phyloP scores from a whole-genome alignment of 495 filamentous ascomycete species.

The Poronia punctata region DNA sequence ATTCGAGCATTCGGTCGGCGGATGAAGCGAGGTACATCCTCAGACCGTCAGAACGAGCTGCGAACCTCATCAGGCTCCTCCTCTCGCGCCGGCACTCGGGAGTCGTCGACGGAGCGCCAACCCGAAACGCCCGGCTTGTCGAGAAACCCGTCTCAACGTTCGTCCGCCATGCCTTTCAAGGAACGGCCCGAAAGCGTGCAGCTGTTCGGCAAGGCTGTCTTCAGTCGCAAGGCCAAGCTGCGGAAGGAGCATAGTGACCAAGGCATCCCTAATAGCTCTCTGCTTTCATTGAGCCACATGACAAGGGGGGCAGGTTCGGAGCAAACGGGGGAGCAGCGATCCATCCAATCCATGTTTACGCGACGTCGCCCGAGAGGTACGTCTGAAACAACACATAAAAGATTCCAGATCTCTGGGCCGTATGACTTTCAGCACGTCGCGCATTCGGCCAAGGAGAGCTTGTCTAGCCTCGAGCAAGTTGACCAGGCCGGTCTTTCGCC shows the following conservation, averaged over 20 bases:
- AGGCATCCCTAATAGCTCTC: conserved; percentile 30
- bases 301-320: conserved; percentile 19
- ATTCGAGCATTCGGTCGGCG: conserved; percentile 45
- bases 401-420: conserved; percentile 63
- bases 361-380: conserved; percentile 34
- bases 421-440: conserved; percentile 87
- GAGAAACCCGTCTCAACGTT: conserved; percentile 44
- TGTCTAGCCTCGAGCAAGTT: conserved; percentile 50
- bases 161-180: conserved; percentile 35
- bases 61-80: conserved; percentile 43
- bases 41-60: conserved; percentile 38
- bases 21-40: conserved; percentile 37
- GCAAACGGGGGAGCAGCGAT: conserved; percentile 29
- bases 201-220: conserved; percentile 48
- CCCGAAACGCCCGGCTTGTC: conserved; percentile 35
- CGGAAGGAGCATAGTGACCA: conserved; percentile 37
- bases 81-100: conserved; percentile 35
- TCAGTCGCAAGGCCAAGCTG: conserved; percentile 35
- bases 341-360: conserved; percentile 36
- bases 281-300: conserved; percentile 29
- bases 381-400: conserved; percentile 26
- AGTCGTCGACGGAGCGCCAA: conserved; percentile 39
- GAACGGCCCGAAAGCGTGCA: conserved; percentile 49
- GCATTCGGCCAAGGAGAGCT: conserved; percentile 61
- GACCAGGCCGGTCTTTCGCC: conserved; percentile 56